Conservation (phyloP, 208 protist species). For the Leishmania arabica region DNA sequence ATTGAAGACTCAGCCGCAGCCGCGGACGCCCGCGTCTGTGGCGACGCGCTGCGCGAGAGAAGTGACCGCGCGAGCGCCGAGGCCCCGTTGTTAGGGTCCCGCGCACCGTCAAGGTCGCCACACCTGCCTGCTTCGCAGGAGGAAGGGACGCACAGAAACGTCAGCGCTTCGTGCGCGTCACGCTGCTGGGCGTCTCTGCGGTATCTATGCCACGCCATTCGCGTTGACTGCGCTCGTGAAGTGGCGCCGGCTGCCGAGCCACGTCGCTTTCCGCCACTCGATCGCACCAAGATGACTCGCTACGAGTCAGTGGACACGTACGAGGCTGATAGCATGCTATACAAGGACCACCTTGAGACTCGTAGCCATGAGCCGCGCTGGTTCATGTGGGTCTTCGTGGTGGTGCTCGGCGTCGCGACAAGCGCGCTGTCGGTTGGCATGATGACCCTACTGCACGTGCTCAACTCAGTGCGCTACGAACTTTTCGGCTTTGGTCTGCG, state of each 20-base stretch:
- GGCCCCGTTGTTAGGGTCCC: neutral
- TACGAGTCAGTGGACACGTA: conserved; percentile 65
- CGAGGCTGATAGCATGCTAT: conserved; percentile 49
- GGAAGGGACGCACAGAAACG: neutral
- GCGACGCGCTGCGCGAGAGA: neutral
- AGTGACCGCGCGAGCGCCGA: neutral
- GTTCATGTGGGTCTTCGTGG: conserved; percentile 72
- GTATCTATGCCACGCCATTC: conserved; percentile 4
- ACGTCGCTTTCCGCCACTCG: conserved; percentile 24
- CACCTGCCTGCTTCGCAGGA: neutral
- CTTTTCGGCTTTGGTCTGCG: conserved; percentile 49
- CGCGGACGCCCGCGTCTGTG: neutral
- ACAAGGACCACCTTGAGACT: conserved; percentile 66
- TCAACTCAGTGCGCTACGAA: conserved; percentile 52
- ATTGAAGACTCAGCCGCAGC: conserved; percentile 5
- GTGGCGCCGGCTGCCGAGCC: conserved; percentile 34
- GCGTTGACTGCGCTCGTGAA: conserved; percentile 9
- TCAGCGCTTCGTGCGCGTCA: neutral
- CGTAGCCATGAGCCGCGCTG: conserved; percentile 56
- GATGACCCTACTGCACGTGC: conserved; percentile 42
- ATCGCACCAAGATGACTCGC: conserved; percentile 48
- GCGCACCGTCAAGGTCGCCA: neutral
- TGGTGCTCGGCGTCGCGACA: conserved; percentile 42
- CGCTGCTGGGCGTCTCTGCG: neutral
- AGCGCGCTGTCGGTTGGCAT: conserved; percentile 39